phyloP scores from a whole-genome alignment of 495 filamentous ascomycete genomes.

The Penicillium soppii region DNA sequence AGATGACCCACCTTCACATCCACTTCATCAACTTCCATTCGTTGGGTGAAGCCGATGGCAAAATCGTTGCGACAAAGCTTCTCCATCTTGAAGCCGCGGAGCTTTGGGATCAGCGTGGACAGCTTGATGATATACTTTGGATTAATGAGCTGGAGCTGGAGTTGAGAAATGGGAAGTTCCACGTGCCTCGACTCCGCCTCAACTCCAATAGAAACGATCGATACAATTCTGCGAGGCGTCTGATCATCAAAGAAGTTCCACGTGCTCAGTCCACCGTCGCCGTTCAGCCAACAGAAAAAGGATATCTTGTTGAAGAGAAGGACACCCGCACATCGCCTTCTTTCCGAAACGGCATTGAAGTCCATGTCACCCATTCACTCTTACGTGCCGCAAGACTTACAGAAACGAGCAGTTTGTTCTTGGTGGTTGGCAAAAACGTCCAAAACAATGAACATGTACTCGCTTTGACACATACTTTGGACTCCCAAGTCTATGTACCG shows the following conservation, averaged over 20 bases:
- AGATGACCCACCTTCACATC: conserved; percentile 25
- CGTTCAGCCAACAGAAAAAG: conserved; percentile 2
- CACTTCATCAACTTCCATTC: conserved; percentile 29
- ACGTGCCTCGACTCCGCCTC: conserved; percentile 32
- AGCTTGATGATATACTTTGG: conserved; percentile 15
- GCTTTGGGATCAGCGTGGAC: conserved; percentile 16
- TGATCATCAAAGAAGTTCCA: conserved; percentile 15
- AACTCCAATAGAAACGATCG: conserved; percentile 29
- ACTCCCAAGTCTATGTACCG: conserved; percentile 14
- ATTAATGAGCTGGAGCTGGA: conserved; percentile 26
- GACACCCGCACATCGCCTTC: not conserved
- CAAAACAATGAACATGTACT: conserved; percentile 5
- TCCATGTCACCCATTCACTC: conserved; percentile 12
- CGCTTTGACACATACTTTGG: conserved; percentile 7
- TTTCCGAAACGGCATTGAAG: not conserved
- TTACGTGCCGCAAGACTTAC: conserved; percentile 15
- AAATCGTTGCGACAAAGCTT: conserved; percentile 16
- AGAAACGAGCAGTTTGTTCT: conserved; percentile 9
- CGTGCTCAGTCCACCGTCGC: conserved; percentile 1
- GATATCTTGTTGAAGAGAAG: conserved; percentile 15
- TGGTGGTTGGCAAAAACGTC: conserved; percentile 12
- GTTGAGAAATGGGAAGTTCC: conserved; percentile 18
- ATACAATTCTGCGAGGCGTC: conserved; percentile 37
- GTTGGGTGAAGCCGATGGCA: conserved; percentile 3
- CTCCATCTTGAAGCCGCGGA: conserved; percentile 24